A percentile compares a stretch with the other conserved stretches of the same genome.
phyloP scores from a whole-genome alignment of 805 yeast species.

The Wickerhamomyces mucosus region DNA sequence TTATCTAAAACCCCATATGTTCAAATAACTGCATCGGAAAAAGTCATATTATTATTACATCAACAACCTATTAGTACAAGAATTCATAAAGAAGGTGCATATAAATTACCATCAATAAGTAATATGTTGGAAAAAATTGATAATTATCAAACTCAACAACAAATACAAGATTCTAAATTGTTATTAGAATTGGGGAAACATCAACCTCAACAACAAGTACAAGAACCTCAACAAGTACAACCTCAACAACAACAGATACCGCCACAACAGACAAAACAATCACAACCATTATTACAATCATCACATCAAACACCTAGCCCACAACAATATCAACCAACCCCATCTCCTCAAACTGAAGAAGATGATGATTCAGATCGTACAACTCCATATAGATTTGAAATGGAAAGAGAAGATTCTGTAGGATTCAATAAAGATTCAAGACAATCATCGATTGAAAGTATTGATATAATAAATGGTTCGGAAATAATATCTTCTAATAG shows the following conservation, averaged over 20 bases:
- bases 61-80: not conserved
- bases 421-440: too few species aligned
- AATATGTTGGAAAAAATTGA: slow-evolving; percentile 18
- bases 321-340: slow-evolving; percentile 1
- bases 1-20: too few species aligned
- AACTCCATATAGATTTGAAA: slow-evolving; percentile 10
- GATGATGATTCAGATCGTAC: not conserved
- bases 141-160: slow-evolving; percentile 19
- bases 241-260: too few species aligned
- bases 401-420: slow-evolving; percentile 11
- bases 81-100: not conserved
- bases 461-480: not conserved
- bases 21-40: too few species aligned
- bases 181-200: slow-evolving; percentile 10
- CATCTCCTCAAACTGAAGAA: slow-evolving; percentile 4
- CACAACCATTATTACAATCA: not conserved
- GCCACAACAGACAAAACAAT: slow-evolving; percentile 1
- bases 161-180: slow-evolving; percentile 20
- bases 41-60: not conserved
- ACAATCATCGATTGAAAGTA: slow-evolving; percentile 1
- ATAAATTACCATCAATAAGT: slow-evolving; percentile 17
- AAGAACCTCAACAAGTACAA: slow-evolving; percentile 1
- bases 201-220: slow-evolving; percentile 6
- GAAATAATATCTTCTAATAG: not conserved
- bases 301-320: slow-evolving; percentile 4